Percentiles rank a stretch among this genome's conserved stretches.
Conservation (phyloP, 2,329 filamentous ascomycete genomes). For the Talaromyces sp. region DNA sequence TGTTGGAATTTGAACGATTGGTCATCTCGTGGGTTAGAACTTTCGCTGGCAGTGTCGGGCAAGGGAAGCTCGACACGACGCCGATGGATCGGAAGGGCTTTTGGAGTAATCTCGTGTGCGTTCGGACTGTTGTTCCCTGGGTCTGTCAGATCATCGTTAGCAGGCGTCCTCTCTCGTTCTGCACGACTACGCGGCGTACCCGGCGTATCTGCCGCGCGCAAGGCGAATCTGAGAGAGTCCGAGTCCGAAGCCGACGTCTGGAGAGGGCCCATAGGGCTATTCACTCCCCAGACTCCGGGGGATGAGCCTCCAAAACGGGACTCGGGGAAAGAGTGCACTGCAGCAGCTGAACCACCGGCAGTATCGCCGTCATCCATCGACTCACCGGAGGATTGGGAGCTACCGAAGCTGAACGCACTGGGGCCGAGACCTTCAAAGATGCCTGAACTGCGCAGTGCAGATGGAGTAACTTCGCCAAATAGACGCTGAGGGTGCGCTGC, state of each 20-base stretch:
- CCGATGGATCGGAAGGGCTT: conserved; percentile 29
- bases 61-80: conserved; percentile 32
- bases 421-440: conserved; percentile 33
- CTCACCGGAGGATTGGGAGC: conserved; percentile 39
- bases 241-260: conserved; percentile 44
- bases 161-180: conserved; percentile 19
- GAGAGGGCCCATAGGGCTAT: conserved; percentile 44
- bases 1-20: conserved; percentile 6
- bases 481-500: conserved; percentile 37
- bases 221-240: conserved; percentile 24
- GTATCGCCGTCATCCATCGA: conserved; percentile 31
- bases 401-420: conserved; percentile 31
- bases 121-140: conserved; percentile 14
- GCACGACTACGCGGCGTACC: conserved; percentile 28
- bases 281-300: conserved; percentile 45
- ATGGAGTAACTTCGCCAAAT: conserved; percentile 59
- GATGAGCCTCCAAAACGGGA: conserved; percentile 34
- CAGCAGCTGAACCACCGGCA: conserved; percentile 14
- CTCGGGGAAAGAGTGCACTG: conserved; percentile 33
- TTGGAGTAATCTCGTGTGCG: conserved; percentile 25
- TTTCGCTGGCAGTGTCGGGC: conserved; percentile 35
- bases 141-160: conserved; percentile 16
- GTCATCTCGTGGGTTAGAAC: conserved; percentile 21
- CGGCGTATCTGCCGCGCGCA: conserved; percentile 27
- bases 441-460: conserved; percentile 51